These are phyloP conservation scores for Malassezia brasiliensis DNA, from an alignment of 1,284 basidiomycete species.

Conservation along the genomic window DNA sequence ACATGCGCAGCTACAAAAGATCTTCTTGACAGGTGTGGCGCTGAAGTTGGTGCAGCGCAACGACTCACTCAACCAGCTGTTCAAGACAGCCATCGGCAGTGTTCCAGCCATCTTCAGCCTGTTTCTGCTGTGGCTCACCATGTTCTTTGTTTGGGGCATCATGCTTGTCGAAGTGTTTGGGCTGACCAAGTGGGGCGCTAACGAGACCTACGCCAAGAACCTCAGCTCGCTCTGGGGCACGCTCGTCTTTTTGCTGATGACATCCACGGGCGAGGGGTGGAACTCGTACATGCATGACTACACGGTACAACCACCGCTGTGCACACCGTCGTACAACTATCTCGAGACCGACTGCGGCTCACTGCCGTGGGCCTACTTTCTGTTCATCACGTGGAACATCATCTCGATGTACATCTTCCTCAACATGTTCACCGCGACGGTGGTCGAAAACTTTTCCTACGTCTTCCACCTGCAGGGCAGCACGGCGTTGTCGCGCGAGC, in stretches of 20 bases:
- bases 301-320: conserved; percentile 63
- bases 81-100: conserved; percentile 86
- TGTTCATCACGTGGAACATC: conserved; percentile 95
- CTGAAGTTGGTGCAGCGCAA: conserved; percentile 89
- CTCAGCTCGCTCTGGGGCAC: conserved; percentile 71
- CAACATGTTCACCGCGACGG: conserved; percentile 71
- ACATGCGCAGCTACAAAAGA: conserved; percentile 69
- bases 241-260: conserved; percentile 67
- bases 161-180: conserved; percentile 86
- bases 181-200: conserved; percentile 70
- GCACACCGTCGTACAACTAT: conserved; percentile 59
- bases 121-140: conserved; percentile 75
- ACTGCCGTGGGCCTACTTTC: conserved; percentile 66
- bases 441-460: conserved; percentile 93
- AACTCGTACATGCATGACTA: conserved; percentile 48
- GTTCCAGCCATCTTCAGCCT: conserved; percentile 77
- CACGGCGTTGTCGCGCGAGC: conserved; percentile 69
- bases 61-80: conserved; percentile 82
- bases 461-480: conserved; percentile 83
- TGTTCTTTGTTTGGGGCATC: conserved; percentile 88
- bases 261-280: conserved; percentile 52
- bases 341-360: conserved; percentile 82
- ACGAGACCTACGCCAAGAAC: conserved; percentile 66
- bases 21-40: conserved; percentile 83
- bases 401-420: conserved; percentile 77